Conservation (phyloP, 495 filamentous ascomycete genomes). For the Aspergillus diversus region DNA sequence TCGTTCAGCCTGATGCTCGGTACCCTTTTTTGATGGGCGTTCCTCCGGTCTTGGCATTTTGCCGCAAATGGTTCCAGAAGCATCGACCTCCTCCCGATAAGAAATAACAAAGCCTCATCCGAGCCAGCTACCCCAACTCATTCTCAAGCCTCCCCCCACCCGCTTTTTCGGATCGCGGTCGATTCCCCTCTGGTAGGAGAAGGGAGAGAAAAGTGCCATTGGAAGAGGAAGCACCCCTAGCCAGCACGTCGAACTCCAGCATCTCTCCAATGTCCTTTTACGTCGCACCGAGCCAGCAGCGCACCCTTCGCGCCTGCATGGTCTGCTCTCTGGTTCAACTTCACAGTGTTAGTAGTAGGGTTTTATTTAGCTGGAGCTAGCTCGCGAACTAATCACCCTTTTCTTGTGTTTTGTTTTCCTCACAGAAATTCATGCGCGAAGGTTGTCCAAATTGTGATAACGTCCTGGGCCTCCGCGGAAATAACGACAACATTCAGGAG, state of each 20-base stretch:
- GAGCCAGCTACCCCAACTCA: neutral
- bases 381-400: slow-evolving; percentile 12
- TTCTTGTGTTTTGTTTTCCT: neutral
- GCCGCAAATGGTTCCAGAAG: slow-evolving; percentile 27
- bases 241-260: slow-evolving; percentile 14
- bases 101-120: neutral
- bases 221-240: slow-evolving; percentile 6
- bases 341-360: slow-evolving; percentile 59
- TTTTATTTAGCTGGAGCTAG: neutral
- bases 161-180: neutral
- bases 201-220: neutral
- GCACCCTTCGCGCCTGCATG: slow-evolving; percentile 95
- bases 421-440: slow-evolving; percentile 74
- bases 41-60: slow-evolving; percentile 30
- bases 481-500: slow-evolving; percentile 78
- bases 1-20: slow-evolving; percentile 1
- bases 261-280: slow-evolving; percentile 49
- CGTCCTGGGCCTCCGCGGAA: slow-evolving; percentile 79
- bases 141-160: neutral
- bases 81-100: slow-evolving; percentile 16
- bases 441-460: slow-evolving; percentile 97
- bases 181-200: neutral
- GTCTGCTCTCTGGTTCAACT: slow-evolving; percentile 92
- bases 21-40: slow-evolving; percentile 14
- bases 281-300: slow-evolving; percentile 68